These are phyloP conservation scores for Aphanomyces euteiches DNA, from an alignment of 352 stramenopile genomes.

Conservation along the genomic window DNA sequence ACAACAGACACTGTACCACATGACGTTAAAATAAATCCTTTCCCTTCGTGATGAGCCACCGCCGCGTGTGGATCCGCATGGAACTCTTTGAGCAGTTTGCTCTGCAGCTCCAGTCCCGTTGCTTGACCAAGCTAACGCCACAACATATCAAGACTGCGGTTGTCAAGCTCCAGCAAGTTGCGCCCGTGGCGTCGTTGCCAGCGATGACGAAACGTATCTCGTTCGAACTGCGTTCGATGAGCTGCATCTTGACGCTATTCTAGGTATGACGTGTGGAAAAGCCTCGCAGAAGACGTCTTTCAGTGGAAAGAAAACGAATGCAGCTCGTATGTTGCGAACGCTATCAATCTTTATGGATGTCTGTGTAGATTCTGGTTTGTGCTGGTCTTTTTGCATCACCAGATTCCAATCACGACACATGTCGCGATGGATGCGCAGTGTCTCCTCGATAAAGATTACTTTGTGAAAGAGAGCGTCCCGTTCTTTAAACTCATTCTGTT, in stretches of 20 bases:
- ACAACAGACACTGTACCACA: background rate
- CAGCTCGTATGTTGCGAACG: slow-evolving; percentile 39
- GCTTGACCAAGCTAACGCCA: slow-evolving; percentile 56
- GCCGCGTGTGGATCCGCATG: slow-evolving; percentile 71
- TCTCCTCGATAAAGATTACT: slow-evolving; percentile 55
- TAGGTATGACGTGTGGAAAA: slow-evolving; percentile 50
- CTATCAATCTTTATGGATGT: background rate
- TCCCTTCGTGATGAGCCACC: background rate
- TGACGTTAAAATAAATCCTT: slow-evolving; percentile 1
- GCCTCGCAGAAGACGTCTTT: slow-evolving; percentile 55
- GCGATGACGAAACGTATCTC: background rate
- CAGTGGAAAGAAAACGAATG: slow-evolving; percentile 81
- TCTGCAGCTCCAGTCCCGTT: slow-evolving; percentile 67
- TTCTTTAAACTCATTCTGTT: slow-evolving; percentile 78
- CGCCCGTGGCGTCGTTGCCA: background rate
- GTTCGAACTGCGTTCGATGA: background rate
- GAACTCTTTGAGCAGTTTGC: slow-evolving; percentile 84
- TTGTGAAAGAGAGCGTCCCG: slow-evolving; percentile 49
- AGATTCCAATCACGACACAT: slow-evolving; percentile 43
- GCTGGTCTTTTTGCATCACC: slow-evolving; percentile 69
- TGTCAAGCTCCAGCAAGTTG: slow-evolving; percentile 50
- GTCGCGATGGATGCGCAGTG: slow-evolving; percentile 30
- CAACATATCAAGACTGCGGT: slow-evolving; percentile 58
- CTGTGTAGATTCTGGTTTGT: slow-evolving; percentile 64
- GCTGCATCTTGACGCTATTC: background rate